Evolutionary conservation across 1,284 basidiomycete species (phyloP), one percentile per base, ranked within the genome.

Genomic region (Apiotrichum akiyoshidainum): DNA sequence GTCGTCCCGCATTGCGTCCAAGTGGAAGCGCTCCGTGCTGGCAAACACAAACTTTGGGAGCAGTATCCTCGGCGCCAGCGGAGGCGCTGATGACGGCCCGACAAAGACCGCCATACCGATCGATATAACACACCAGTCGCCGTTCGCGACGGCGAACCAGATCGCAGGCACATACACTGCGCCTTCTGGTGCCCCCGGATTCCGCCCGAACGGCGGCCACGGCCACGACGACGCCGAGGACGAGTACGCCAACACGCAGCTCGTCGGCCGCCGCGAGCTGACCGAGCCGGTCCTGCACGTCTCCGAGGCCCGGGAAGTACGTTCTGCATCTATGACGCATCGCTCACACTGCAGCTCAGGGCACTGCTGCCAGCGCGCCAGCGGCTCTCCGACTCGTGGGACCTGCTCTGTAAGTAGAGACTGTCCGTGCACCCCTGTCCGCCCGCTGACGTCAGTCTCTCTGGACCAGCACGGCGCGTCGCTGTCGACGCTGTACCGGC

Each of bases 401-500:
- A 84, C 1, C 81, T 98, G 4, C 78, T 97, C 1, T 98, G 97
- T 78, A 51, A 57, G 74, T 66, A 21, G n/a, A n/a, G n/a, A n/a
- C 14, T 17, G 12, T n/a, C 31, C 26, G 12, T 40, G 31, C 22
- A 16, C n/a, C n/a, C n/a, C 33, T 21, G 13, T 45, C 42, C 34
- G 7, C 16, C 2, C 19, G 5, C 37, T 40, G 35, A 50, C 37
- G 14, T 2, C 48, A 78, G 77, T 77, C 78, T 94, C 91, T 12
- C 81, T 96, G 17, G 95, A 99, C 69, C 93, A 97, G 73, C 90
- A 98, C 65, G 95, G 95, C 0, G 92, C 94, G 48, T 94, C 91
- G 11, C 81, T 98, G 12, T 85, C 88, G 42, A 97, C 95, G 0
- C 82, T 98, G 0, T 95, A 94, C 72, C 69, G 84, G 2, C 82